Base-by-base conservation (phyloP, 257 asterid genomes). In the Fraxinus quadrangulata region DNA sequence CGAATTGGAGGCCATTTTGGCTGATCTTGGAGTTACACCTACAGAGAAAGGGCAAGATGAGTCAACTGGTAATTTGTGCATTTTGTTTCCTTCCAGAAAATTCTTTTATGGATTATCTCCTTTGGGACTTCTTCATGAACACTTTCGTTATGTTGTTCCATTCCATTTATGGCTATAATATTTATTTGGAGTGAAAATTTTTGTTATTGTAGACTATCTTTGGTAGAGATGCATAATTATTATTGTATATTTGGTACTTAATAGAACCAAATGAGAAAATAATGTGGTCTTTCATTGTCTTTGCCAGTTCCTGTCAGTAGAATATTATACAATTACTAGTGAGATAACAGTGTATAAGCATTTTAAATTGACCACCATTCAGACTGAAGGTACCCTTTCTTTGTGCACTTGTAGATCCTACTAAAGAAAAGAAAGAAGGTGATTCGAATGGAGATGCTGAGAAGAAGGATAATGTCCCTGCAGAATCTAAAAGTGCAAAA, bases 1-100 rank as follows among this genome's bases (percentile, higher is more conserved):
- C 30, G 99, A 92, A 80, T 90, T 96, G 72, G 99, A 96, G 83
- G 97, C 96, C 30, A 82, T 96, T 85, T 86, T 96, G 81, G 97
- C 97, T 76, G 95, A 96, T 86, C 90, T 96, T 73, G 97, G 95
- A 73, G 87, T 81, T 72, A 88, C 76, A 84, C 83, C 84, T 0
- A 85, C 83, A 77, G 87, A 83, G 77, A 88, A 88, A 84, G 81
- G 80, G 83, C 90, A 90, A 81, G 88, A 87, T 42, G 89, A 85
- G 79, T 65, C 87, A 66, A 85, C 86, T 74, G 97, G 99, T 95
- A 88, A 84, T 66, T 40, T 68, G 47, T 47, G 30, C 72, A 23
- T 79, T 36, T 23, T 70, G 13, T 31, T 49, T 36, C 67, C 71
- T 77, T 65, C 33, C 54, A 74, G 61, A 31, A 69, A 69, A 23